These are phyloP conservation scores for Cadophora malorum DNA, from an alignment of 2,329 filamentous ascomycete species.

Conservation along the genomic window DNA sequence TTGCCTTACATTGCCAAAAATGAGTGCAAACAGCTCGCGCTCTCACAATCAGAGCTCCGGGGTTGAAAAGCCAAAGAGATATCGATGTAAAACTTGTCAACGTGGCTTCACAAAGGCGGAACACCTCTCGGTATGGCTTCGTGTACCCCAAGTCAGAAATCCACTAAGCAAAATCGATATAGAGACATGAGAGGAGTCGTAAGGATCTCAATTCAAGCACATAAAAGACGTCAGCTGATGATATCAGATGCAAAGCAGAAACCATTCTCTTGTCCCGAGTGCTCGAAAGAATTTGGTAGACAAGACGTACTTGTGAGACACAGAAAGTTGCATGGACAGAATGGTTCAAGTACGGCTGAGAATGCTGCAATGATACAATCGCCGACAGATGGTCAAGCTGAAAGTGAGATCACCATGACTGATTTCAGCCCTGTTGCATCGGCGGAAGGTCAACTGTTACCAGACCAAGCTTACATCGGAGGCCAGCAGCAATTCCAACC, in stretches of 20 bases:
- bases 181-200: background rate
- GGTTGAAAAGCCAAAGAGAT: background rate
- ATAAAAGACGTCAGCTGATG: background rate
- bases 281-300: background rate
- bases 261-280: background rate
- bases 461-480: background rate
- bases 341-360: background rate
- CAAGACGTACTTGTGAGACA: background rate
- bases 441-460: background rate
- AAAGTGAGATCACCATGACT: background rate
- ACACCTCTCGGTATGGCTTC: background rate
- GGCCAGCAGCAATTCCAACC: background rate
- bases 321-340: background rate
- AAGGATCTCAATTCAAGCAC: background rate
- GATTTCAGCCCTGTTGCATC: background rate
- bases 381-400: background rate
- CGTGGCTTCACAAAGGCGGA: background rate
- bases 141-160: background rate
- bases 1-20: too few species aligned
- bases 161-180: background rate
- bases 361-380: background rate
- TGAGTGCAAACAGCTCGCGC: background rate
- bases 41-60: background rate
- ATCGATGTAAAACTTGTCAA: background rate
- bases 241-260: background rate